Conservation (phyloP, 2,329 filamentous ascomycete genomes). For the Colletotrichum sp. region DNA sequence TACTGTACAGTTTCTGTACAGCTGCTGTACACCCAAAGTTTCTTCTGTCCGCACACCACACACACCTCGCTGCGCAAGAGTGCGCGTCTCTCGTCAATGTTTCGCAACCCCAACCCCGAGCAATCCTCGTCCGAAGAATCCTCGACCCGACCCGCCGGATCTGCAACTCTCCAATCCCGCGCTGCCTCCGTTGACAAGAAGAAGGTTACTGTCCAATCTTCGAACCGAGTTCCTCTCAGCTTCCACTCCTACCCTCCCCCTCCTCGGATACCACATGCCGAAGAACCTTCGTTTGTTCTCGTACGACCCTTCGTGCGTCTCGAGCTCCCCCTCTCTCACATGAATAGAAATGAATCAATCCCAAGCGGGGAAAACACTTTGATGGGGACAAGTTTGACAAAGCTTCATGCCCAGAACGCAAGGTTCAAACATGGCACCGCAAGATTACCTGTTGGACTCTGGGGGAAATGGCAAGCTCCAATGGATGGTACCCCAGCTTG, state of each 20-base stretch:
- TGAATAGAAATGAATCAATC: background rate
- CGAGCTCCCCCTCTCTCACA: background rate
- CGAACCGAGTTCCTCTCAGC: background rate
- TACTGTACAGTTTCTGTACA: background rate
- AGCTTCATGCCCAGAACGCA: background rate
- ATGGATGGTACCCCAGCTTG: background rate
- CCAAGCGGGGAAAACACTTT: background rate
- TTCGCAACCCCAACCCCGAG: conserved; percentile 9
- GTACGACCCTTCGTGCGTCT: conserved; percentile 4
- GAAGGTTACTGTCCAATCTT: background rate
- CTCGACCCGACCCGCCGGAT: conserved; percentile 27
- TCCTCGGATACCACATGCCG: conserved; percentile 5
- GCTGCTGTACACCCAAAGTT: background rate
- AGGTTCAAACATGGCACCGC: background rate
- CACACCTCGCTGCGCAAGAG: background rate
- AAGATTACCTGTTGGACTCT: background rate
- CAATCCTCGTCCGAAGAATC: conserved; percentile 18
- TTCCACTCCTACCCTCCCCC: conserved; percentile 12
- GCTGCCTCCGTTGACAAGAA: background rate
- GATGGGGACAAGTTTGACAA: background rate
- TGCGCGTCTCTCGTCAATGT: background rate
- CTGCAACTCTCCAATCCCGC: conserved; percentile 9
- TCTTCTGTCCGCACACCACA: background rate
- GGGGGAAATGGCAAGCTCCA: background rate
- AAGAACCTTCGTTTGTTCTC: background rate